Percentiles rank a stretch among this genome's conserved stretches.
These are phyloP conservation scores for Rhynchosporium graminicola DNA, from an alignment of 2,329 filamentous ascomycete species.

Conservation along the genomic window DNA sequence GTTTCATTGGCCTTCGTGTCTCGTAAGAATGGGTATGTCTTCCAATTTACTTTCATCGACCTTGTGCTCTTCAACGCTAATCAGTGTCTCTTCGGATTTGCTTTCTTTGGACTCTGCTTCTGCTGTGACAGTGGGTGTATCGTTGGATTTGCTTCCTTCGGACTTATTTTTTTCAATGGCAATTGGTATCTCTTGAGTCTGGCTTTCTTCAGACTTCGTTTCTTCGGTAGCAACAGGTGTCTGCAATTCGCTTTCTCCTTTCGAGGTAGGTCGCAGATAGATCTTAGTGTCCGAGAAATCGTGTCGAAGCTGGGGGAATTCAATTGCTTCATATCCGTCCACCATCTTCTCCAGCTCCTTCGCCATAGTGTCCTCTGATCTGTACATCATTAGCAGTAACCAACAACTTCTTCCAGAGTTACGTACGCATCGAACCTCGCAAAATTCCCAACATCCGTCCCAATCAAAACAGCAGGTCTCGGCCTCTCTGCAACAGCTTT, in stretches of 20 bases:
- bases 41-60: background rate
- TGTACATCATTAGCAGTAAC: constrained; percentile 14
- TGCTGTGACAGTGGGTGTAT: background rate
- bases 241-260: background rate
- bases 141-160: background rate
- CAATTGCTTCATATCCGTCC: constrained; percentile 31
- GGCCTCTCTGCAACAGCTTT: constrained; percentile 30
- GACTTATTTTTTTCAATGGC: background rate
- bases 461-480: constrained; percentile 36
- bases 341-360: constrained; percentile 34
- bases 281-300: constrained; percentile 41
- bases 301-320: constrained; percentile 38
- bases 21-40: too few species aligned
- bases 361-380: constrained; percentile 22
- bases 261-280: constrained; percentile 31
- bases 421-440: constrained; percentile 32
- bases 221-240: background rate
- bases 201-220: background rate
- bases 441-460: constrained; percentile 39
- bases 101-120: background rate
- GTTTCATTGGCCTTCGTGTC: too few species aligned
- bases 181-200: background rate
- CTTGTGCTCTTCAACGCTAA: background rate
- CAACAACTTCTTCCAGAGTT: background rate
- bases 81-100: constrained; percentile 1